Conservation (phyloP, 2,329 filamentous ascomycete species). For the Ophiostoma perfectum region DNA sequence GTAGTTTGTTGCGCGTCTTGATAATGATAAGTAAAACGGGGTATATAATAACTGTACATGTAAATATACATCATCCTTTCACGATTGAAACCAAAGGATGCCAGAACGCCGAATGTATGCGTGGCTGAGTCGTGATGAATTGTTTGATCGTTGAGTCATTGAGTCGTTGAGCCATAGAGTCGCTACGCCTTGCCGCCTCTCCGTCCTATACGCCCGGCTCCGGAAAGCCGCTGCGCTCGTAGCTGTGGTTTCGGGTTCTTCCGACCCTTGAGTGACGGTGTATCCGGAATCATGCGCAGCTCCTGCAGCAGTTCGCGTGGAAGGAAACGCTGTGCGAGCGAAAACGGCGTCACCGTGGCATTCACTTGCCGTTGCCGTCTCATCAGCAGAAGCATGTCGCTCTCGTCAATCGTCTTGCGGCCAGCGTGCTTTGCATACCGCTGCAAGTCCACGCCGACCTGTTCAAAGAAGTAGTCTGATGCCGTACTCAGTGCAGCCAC, state of each 20-base stretch:
- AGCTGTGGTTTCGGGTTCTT: neutral
- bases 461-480: constrained; percentile 89
- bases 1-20: constrained; percentile 39
- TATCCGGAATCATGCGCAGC: constrained; percentile 62
- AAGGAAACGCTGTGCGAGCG: constrained; percentile 75
- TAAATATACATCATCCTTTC: constrained; percentile 26
- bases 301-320: constrained; percentile 79
- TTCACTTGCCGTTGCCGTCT: constrained; percentile 72
- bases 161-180: too few relatives aligned
- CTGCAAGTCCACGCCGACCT: constrained; percentile 71
- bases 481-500: constrained; percentile 71
- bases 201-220: constrained; percentile 31
- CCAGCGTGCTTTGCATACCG: constrained; percentile 77
- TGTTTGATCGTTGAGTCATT: too few relatives aligned
- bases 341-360: constrained; percentile 68
- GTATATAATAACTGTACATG: neutral
- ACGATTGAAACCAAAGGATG: neutral
- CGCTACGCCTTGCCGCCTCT: neutral
- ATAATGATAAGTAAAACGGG: neutral
- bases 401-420: constrained; percentile 79
- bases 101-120: neutral
- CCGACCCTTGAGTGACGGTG: constrained; percentile 45
- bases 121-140: too few relatives aligned
- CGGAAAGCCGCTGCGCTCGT: constrained; percentile 46
- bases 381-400: constrained; percentile 76